Evolutionary conservation across 2,329 filamentous ascomycete species (phyloP), one percentile per base, ranked within the genome.

Genomic region (Ilyonectria mors-panacis): DNA sequence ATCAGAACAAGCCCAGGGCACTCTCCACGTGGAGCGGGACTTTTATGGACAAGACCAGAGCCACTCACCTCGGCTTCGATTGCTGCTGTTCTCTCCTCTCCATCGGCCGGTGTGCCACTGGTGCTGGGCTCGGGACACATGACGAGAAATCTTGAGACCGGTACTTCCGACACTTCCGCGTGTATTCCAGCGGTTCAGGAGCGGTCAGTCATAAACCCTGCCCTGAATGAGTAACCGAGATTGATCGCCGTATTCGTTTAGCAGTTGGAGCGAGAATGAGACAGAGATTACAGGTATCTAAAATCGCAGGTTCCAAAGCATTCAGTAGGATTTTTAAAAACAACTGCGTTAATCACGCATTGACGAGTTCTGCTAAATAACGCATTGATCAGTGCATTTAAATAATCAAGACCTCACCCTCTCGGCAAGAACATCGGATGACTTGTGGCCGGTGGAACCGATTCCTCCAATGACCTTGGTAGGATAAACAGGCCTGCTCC

Each of bases 61-160:
- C n/a, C 39, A 19, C 53, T 57, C 23, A 63, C 60, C 45, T 63
- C 60, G 0, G 53, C 60, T 19, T 63, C 53, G 42, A 63, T 63
- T 30, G n/a, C 23, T n/a, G n/a, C 15, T n/a, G 7, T 17, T 8
- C 15, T 3, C 4, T 42, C 15, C 15, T 42, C 15, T 42, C 15
- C 39, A n/a, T 5, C 15, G 39, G 15, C 15, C 39, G 15, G n/a
- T n/a, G 6, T 17, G n/a, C 37, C 15, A 17, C 5, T n/a, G 6
- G 7, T n/a, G 39, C 6, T n/a, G 6, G 39, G 15, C 39, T 42
- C 39, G 8, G 39, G 39, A 8, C 39, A 42, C 39, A 42, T 42
- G 15, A n/a, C n/a, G 39, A n/a, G 4, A 8, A 17, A n/a, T 8
- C n/a, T 42, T 8, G 39, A 42, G 15, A 6, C 8, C 13, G 15